Evolutionary conservation across 805 yeast species (phyloP), one percentile per base, ranked within the genome.

Genomic region (Candida khao-thaluensis): DNA sequence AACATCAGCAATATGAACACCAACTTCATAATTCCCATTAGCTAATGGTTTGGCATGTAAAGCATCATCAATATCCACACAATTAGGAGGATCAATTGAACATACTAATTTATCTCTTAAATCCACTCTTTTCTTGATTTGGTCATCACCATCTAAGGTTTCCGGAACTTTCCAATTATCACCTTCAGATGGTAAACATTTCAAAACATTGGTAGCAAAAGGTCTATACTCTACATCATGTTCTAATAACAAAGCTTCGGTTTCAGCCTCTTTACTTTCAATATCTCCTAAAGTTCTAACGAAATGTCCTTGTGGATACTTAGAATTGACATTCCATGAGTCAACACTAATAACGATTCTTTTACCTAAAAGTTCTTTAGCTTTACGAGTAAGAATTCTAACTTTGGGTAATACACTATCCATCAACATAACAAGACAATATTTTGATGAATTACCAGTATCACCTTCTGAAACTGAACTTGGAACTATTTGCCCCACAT

Each of bases 1-100:
- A 21, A 93, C 99, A 65, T 93, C 99, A 7, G 99, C 99, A 68
- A 93, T 93, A 57, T 93, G 99, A 21, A 93, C 99, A 56, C 99
- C 99, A 41, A 93, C 95, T 60, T 93, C 96, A 70, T 77, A 89
- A 58, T 91, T 87, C 0, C 99, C 99, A 59, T 93, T 93, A 1
- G 95, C 89, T 35, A 93, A 72, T 38, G 59, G 58, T 47, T 75
- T 69, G 0, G 98, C 98, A 57, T 93, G 99, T 35, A 93, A 70
- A 1, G 99, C 99, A 69, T 93, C 62, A 69, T 93, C 99, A 54
- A 93, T 93, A 77, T 93, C 99, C 49, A 90, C 97, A 79, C 98
- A 91, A 21, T 85, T 83, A 2, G 97, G 97, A 7, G 99, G 99
- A 71, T 93, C 99, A 51, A 93, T 93, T 17, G 95, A 85, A 60